These are phyloP conservation scores for Ilex aquifolium DNA, from an alignment of 257 asterid species.

Conservation along the genomic window DNA sequence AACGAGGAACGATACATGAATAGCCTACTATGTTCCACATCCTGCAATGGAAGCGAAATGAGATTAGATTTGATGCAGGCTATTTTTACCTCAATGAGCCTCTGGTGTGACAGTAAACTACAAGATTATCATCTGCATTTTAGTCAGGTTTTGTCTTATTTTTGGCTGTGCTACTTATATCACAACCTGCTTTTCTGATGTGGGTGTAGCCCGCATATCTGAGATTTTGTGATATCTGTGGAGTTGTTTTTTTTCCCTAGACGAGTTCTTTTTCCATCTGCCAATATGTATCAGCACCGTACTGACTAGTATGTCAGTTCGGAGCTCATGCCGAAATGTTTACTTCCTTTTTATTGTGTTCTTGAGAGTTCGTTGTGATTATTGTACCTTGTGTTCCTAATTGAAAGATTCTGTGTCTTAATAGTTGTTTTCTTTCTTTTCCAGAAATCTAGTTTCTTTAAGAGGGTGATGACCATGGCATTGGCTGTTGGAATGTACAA, in stretches of 20 bases:
- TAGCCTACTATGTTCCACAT: conserved; percentile 53
- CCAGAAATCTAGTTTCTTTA: conserved; percentile 68
- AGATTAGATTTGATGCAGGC: conserved; percentile 58
- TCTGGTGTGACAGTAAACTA: conserved; percentile 82
- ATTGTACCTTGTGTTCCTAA: conserved; percentile 8
- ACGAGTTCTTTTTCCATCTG: too few species aligned
- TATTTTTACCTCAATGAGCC: conserved; percentile 58
- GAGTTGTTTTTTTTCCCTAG: too few species aligned
- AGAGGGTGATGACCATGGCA: conserved; percentile 59
- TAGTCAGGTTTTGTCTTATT: conserved; percentile 53
- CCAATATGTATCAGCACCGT: too few species aligned
- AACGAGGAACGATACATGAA: conserved; percentile 58
- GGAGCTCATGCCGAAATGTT: too few species aligned
- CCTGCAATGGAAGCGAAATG: conserved; percentile 35
- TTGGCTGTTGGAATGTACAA: conserved; percentile 46
- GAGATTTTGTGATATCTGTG: too few species aligned
- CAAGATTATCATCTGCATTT: conserved; percentile 83
- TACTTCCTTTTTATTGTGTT: too few species aligned
- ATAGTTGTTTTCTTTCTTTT: conserved; percentile 21
- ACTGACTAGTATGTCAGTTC: too few species aligned
- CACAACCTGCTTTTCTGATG: conserved; percentile 14
- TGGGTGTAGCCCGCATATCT: neutral
- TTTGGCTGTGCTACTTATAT: conserved; percentile 12
- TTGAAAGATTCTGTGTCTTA: conserved; percentile 25
- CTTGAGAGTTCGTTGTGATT: neutral